Evolutionary conservation across 2,329 filamentous ascomycete genomes (phyloP).

Genomic region (Albifimbria verrucaria): DNA sequence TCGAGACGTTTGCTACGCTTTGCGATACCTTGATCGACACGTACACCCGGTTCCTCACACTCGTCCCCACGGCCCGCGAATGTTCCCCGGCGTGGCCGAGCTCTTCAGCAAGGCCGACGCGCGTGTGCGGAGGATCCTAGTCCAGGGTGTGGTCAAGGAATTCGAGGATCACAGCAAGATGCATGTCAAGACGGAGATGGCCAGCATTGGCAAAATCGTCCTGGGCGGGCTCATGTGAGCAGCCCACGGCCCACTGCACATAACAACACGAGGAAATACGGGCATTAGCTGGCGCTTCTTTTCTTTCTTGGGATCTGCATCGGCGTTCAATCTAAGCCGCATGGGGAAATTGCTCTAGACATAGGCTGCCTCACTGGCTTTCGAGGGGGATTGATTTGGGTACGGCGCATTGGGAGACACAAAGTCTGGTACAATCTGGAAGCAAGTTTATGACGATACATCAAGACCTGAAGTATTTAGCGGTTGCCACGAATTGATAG

Average conservation of each 20-base stretch:
- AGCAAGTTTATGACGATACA: too few relatives aligned
- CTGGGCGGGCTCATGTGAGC: conserved; percentile 77
- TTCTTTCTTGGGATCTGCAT: conserved; percentile 1
- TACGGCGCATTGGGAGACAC: neutral
- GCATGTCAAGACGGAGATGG: conserved; percentile 76
- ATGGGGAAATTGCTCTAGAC: neutral
- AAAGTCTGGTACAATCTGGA: too few relatives aligned
- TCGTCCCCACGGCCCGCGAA: conserved; percentile 72
- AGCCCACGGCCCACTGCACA: neutral
- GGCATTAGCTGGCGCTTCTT: too few relatives aligned
- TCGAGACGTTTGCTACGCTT: conserved; percentile 91
- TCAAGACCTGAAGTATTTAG: too few relatives aligned
- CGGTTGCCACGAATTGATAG: too few relatives aligned
- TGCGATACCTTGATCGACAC: conserved; percentile 94
- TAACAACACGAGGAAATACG: too few relatives aligned
- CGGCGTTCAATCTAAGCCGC: neutral
- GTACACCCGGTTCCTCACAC: conserved; percentile 72
- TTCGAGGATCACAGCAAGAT: conserved; percentile 84
- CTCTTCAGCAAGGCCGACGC: conserved; percentile 87
- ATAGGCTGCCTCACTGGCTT: neutral
- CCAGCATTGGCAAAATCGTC: conserved; percentile 83
- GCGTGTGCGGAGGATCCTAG: conserved; percentile 81
- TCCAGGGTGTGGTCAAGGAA: conserved; percentile 83
- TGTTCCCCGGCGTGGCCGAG: conserved; percentile 73
- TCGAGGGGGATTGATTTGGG: neutral